phyloP scores from a whole-genome alignment of 345 rosid species.

The Citrus inodora region DNA sequence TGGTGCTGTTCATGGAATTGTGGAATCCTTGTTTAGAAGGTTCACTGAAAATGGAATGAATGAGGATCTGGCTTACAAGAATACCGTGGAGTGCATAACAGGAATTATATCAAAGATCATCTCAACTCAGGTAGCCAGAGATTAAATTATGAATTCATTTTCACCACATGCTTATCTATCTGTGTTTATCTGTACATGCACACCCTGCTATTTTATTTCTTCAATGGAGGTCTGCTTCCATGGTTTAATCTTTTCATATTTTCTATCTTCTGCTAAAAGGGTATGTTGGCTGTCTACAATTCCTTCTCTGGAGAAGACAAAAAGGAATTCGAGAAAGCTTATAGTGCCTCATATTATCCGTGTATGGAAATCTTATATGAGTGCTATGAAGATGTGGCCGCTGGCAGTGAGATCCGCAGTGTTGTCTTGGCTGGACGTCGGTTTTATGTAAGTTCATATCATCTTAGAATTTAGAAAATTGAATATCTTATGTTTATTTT shows the following conservation, averaged over 20 bases:
- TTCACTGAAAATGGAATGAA: constrained; percentile 79
- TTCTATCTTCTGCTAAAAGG: constrained; percentile 38
- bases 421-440: constrained; percentile 95
- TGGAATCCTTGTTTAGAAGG: constrained; percentile 74
- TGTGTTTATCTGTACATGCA: not conserved
- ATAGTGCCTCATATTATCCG: constrained; percentile 77
- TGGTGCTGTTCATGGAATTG: constrained; percentile 88
- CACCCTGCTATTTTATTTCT: not conserved
- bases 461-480: not conserved
- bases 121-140: constrained; percentile 60
- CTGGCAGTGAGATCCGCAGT: constrained; percentile 78
- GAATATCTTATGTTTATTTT: not conserved
- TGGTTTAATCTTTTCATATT: not conserved
- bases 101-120: constrained; percentile 76
- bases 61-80: constrained; percentile 74
- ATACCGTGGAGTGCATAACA: constrained; percentile 89
- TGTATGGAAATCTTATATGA: constrained; percentile 89
- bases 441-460: constrained; percentile 50
- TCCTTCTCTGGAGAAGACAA: constrained; percentile 74
- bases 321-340: constrained; percentile 71
- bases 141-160: not conserved
- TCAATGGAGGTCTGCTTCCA: not conserved
- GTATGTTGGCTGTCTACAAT: constrained; percentile 86
- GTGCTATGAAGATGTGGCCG: constrained; percentile 87
- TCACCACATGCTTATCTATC: not conserved